Evolutionary conservation across 2,329 filamentous ascomycete genomes (phyloP).

Genomic region (Colletotrichum chlorophyti): DNA sequence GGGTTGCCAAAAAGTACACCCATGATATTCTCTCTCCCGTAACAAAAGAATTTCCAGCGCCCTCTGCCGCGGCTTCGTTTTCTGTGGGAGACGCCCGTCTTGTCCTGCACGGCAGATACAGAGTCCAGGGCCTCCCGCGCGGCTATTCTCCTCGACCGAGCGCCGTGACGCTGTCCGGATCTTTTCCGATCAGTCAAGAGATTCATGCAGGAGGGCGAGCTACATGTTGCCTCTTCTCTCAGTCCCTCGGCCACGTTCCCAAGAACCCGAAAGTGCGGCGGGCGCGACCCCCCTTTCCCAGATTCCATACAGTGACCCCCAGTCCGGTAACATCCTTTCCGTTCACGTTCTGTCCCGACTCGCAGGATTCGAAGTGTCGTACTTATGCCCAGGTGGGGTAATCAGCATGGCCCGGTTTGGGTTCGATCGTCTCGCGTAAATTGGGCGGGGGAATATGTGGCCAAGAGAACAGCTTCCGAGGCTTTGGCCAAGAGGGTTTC

Average conservation of each 20-base stretch:
- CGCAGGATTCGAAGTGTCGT: slow-evolving; percentile 22
- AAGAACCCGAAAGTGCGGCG: slow-evolving; percentile 1
- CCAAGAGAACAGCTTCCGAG: slow-evolving; percentile 10
- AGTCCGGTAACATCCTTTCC: slow-evolving; percentile 5
- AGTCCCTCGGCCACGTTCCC: neutral
- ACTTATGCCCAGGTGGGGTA: slow-evolving; percentile 24
- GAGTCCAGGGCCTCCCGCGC: slow-evolving; percentile 1
- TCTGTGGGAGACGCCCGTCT: neutral
- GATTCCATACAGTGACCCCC: slow-evolving; percentile 27
- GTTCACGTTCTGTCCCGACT: slow-evolving; percentile 23
- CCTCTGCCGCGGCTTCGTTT: slow-evolving; percentile 14
- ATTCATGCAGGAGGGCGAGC: slow-evolving; percentile 23
- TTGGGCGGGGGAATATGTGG: neutral
- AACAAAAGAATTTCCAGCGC: slow-evolving; percentile 41
- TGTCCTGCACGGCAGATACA: slow-evolving; percentile 19
- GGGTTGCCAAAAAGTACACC: slow-evolving; percentile 26
- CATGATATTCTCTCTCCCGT: neutral
- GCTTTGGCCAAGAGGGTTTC: slow-evolving; percentile 27
- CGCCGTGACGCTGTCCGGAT: slow-evolving; percentile 9
- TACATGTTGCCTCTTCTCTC: slow-evolving; percentile 15
- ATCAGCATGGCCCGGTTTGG: slow-evolving; percentile 25
- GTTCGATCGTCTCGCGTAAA: slow-evolving; percentile 13
- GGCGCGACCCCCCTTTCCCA: slow-evolving; percentile 17
- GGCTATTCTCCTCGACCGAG: slow-evolving; percentile 8
- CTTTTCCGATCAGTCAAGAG: neutral